These are phyloP conservation scores for Eurotiales sp. DNA, from an alignment of 2,329 filamentous ascomycete genomes.

Conservation along the genomic window DNA sequence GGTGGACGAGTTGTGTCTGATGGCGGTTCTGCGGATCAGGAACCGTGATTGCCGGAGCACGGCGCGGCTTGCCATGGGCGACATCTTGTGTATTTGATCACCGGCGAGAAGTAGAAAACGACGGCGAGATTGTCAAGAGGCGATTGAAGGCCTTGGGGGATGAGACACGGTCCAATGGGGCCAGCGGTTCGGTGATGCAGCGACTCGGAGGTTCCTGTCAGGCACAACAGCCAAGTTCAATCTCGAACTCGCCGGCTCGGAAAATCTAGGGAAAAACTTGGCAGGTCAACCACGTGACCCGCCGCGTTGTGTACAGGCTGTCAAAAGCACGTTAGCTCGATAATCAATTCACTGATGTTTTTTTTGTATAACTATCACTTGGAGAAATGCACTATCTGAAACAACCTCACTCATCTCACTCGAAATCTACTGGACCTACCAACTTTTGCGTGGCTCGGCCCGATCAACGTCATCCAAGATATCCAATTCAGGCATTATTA, in stretches of 20 bases:
- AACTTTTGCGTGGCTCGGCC: too few relatives aligned
- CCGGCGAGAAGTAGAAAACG: constrained; percentile 23
- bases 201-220: constrained; percentile 31
- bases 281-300: constrained; percentile 12
- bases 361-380: too few relatives aligned
- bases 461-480: too few relatives aligned
- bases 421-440: too few relatives aligned
- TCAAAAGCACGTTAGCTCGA: too few relatives aligned
- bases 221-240: constrained; percentile 16
- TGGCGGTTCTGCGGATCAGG: constrained; percentile 42
- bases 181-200: constrained; percentile 27
- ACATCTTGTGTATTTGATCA: constrained; percentile 33
- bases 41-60: constrained; percentile 46
- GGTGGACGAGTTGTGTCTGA: constrained; percentile 47
- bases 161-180: constrained; percentile 39
- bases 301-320: too few relatives aligned
- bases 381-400: too few relatives aligned
- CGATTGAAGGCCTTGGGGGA: constrained; percentile 25
- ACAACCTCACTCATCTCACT: too few relatives aligned
- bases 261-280: constrained; percentile 37
- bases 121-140: constrained; percentile 25
- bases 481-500: too few relatives aligned
- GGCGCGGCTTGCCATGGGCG: constrained; percentile 41
- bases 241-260: constrained; percentile 31
- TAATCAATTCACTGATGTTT: too few relatives aligned